These are phyloP conservation scores for Rosa lucieae DNA, from an alignment of 306 rosid species.

Conservation along the genomic window DNA sequence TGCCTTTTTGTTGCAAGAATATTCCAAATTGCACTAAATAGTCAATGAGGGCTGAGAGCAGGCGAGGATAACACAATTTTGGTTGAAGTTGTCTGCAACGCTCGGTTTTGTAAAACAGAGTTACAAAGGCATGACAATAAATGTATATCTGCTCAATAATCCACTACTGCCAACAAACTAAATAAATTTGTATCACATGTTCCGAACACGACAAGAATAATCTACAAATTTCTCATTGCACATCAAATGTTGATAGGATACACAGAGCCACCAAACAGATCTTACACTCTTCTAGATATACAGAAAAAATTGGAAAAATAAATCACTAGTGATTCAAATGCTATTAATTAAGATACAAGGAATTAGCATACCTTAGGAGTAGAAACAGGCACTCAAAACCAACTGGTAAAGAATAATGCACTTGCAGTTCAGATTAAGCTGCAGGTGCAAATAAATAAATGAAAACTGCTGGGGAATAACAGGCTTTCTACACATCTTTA, in stretches of 20 bases:
- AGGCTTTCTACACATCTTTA: conserved; percentile 33
- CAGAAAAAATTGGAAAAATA: neutral
- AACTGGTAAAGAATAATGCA: conserved; percentile 34
- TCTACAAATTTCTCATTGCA: neutral
- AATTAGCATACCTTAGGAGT: conserved; percentile 24
- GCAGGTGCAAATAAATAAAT: conserved; percentile 33
- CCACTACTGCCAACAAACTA: neutral
- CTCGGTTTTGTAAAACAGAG: neutral
- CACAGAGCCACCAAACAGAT: neutral
- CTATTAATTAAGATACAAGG: conserved; percentile 25
- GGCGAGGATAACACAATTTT: neutral
- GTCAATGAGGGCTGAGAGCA: neutral
- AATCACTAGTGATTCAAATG: neutral
- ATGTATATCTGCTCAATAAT: neutral
- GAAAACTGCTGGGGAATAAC: conserved; percentile 17
- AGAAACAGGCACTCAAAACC: conserved; percentile 25
- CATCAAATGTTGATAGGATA: neutral
- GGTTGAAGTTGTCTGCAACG: neutral
- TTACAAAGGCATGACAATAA: neutral
- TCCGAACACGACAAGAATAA: neutral
- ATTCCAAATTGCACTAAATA: neutral
- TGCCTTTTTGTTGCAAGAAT: neutral
- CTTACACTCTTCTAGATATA: conserved; percentile 17
- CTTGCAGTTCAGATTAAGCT: conserved; percentile 19
- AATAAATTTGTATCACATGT: neutral